A percentile compares a stretch with the other conserved stretches of the same genome.
These are phyloP conservation scores for Wickerhamomyces ciferrii DNA, from an alignment of 805 yeast genomes.

Conservation along the genomic window DNA sequence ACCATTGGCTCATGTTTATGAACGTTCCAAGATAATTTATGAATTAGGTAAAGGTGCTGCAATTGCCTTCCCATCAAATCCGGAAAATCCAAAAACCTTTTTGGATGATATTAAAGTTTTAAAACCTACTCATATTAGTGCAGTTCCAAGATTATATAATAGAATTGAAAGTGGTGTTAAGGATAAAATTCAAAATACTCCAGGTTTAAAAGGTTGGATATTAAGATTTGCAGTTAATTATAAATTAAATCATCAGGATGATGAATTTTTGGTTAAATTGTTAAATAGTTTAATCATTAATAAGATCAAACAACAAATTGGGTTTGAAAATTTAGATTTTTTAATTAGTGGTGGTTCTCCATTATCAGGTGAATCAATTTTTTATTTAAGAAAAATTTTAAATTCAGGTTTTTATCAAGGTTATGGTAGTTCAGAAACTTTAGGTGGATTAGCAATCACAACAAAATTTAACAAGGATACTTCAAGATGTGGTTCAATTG, in stretches of 20 bases:
- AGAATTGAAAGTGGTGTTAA: slow-evolving; percentile 58
- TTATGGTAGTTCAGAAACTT: slow-evolving; percentile 70
- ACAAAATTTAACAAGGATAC: slow-evolving; percentile 51
- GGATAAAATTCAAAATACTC: slow-evolving; percentile 37
- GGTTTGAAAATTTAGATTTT: slow-evolving; percentile 37
- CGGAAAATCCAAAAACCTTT: slow-evolving; percentile 44
- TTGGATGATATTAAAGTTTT: slow-evolving; percentile 53
- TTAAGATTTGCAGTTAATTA: slow-evolving; percentile 36
- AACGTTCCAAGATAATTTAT: slow-evolving; percentile 39
- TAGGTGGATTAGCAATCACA: slow-evolving; percentile 50
- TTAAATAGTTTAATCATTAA: slow-evolving; percentile 33
- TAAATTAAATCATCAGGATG: slow-evolving; percentile 33
- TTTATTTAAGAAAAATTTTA: slow-evolving; percentile 57
- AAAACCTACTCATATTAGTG: slow-evolving; percentile 47
- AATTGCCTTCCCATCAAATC: slow-evolving; percentile 51
- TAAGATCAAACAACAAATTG: slow-evolving; percentile 41
- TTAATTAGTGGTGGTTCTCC: slow-evolving; percentile 66
- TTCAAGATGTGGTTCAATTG: slow-evolving; percentile 48
- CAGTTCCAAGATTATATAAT: slow-evolving; percentile 63
- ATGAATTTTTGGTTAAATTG: slow-evolving; percentile 27
- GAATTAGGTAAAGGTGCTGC: slow-evolving; percentile 42
- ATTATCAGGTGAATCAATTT: slow-evolving; percentile 53
- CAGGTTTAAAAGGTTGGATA: slow-evolving; percentile 37
- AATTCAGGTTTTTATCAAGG: slow-evolving; percentile 58
- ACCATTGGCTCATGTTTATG: slow-evolving; percentile 58